Conservation (phyloP, 805 yeast species). For the Lipomyces starkeyi region DNA sequence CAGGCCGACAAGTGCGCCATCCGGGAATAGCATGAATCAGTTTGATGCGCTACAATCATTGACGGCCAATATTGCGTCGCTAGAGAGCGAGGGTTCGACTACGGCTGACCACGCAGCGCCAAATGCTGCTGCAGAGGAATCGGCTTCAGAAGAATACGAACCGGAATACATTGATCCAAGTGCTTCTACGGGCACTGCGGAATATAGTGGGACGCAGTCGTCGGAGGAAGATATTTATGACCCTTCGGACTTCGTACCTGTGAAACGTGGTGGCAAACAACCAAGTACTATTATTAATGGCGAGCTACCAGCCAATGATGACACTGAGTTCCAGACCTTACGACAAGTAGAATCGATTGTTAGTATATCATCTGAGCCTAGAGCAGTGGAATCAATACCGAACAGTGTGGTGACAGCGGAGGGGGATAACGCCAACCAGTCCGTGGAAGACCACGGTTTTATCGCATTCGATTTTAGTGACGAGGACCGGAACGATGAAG, state of each 20-base stretch:
- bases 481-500: conserved; percentile 50
- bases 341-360: not conserved
- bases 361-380: not conserved
- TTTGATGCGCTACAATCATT: conserved; percentile 2
- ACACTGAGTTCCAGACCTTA: not conserved
- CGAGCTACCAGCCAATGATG: not conserved
- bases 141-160: not conserved
- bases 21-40: conserved; percentile 3
- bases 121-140: not conserved
- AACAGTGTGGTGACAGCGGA: not conserved
- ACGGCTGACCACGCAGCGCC: not conserved
- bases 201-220: not conserved
- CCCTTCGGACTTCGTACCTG: conserved; percentile 3
- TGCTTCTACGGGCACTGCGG: not conserved
- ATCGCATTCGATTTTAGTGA: conserved; percentile 61
- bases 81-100: not conserved
- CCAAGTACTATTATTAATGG: not conserved
- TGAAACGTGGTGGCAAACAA: not conserved
- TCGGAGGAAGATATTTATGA: not conserved
- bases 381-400: not conserved
- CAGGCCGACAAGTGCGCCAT: not conserved
- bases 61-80: not conserved
- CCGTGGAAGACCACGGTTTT: conserved; percentile 49
- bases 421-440: not conserved
- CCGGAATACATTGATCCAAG: not conserved